Conservation (phyloP, 768 basidiomycete species). For the Boletus fagicola region DNA sequence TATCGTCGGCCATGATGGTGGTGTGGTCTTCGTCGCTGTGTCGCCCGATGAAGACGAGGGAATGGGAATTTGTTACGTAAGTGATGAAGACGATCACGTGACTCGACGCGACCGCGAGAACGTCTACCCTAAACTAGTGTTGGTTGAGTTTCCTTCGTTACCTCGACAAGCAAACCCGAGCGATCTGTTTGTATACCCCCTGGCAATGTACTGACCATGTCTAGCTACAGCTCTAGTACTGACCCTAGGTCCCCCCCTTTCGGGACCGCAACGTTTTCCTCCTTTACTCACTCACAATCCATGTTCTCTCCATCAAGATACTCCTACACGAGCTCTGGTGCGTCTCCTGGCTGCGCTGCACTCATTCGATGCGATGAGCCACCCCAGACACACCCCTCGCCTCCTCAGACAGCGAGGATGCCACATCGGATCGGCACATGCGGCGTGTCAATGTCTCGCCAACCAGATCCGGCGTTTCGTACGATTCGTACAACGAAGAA, state of each 20-base stretch:
- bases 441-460: slow-evolving; percentile 58
- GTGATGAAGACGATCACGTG: slow-evolving; percentile 32
- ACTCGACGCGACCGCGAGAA: slow-evolving; percentile 37
- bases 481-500: slow-evolving; percentile 61
- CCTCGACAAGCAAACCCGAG: slow-evolving; percentile 11
- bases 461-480: slow-evolving; percentile 34
- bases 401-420: slow-evolving; percentile 48
- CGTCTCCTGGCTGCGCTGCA: slow-evolving; percentile 13
- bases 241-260: slow-evolving; percentile 61
- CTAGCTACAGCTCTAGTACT: slow-evolving; percentile 37
- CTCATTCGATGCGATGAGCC: slow-evolving; percentile 3
- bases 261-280: slow-evolving; percentile 58
- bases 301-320: slow-evolving; percentile 60
- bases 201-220: slow-evolving; percentile 40
- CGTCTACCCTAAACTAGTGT: slow-evolving; percentile 38
- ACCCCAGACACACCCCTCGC: slow-evolving; percentile 43
- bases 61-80: slow-evolving; percentile 17
- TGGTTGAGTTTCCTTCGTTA: slow-evolving; percentile 34
- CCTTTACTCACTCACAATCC: slow-evolving; percentile 50
- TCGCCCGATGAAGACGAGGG: background rate
- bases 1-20: slow-evolving; percentile 54
- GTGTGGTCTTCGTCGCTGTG: background rate
- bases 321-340: slow-evolving; percentile 58
- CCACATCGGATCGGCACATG: slow-evolving; percentile 47
- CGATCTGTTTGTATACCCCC: slow-evolving; percentile 9